Evolutionary conservation across 441 rosid genomes (phyloP).

Genomic region (Aquilaria agallochum): DNA sequence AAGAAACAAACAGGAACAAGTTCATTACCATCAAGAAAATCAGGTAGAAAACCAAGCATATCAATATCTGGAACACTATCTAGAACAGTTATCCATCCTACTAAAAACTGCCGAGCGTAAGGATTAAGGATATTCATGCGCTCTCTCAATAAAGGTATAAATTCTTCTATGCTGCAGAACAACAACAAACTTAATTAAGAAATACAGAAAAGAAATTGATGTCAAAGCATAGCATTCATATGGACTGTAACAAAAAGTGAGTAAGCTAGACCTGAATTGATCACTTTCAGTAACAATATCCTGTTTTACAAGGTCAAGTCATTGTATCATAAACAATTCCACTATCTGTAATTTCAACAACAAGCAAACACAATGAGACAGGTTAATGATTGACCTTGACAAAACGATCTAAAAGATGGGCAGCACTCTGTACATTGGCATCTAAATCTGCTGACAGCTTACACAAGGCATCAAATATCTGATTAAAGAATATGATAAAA

Average conservation of each 20-base stretch:
- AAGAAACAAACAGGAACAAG: neutral
- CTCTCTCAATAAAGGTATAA: slow-evolving; percentile 93
- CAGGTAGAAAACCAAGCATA: slow-evolving; percentile 99
- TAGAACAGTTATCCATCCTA: slow-evolving; percentile 99
- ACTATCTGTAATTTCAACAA: slow-evolving; percentile 8
- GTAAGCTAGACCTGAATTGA: slow-evolving; percentile 84
- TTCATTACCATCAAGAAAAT: slow-evolving; percentile 96
- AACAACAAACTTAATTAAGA: slow-evolving; percentile 16
- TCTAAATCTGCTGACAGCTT: slow-evolving; percentile 98
- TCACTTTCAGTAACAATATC: slow-evolving; percentile 99
- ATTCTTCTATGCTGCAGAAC: slow-evolving; percentile 92
- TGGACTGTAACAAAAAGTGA: slow-evolving; percentile 4
- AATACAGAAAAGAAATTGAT: slow-evolving; percentile 6
- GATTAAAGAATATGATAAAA: slow-evolving; percentile 91
- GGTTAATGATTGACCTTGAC: too few relatives aligned
- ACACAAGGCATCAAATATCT: slow-evolving; percentile 96
- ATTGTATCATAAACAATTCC: slow-evolving; percentile 8
- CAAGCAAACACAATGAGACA: neutral
- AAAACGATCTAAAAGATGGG: too few relatives aligned
- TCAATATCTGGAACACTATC: slow-evolving; percentile 99
- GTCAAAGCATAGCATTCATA: too few relatives aligned
- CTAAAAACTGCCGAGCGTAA: slow-evolving; percentile 97
- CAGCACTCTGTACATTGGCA: slow-evolving; percentile 33
- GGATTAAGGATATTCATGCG: slow-evolving; percentile 98
- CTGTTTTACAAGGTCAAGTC: slow-evolving; percentile 53